Base-by-base conservation (phyloP, 106 monocot species). In the Cymbidium sinense region DNA sequence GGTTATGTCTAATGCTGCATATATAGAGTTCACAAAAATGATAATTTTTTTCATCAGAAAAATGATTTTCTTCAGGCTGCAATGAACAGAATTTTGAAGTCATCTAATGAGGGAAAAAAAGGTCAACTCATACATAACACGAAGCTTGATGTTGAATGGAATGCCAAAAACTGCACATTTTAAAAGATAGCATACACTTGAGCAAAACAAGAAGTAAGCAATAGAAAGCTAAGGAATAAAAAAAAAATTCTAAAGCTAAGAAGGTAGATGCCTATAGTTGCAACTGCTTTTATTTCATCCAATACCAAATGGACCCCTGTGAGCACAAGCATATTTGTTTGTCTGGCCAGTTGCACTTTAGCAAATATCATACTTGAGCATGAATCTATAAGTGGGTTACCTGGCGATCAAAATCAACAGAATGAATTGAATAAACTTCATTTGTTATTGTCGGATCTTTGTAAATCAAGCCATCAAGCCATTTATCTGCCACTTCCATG, bases 361-460 rank as follows among this genome's bases (percentile, higher is more conserved):
- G 17, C 17, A 6, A 71, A n/a, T 9, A 21, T 39, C 37, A 71
- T 71, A 69, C 2, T 39, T 71, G 7, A 71, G 7, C 19, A 71
- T 39, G 36, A 37, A 71, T 35, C 21, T n/a, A 5, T 4, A 58
- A 23, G 23, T 37, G 50, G 5, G 64, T 34, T 91, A 99, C 98
- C 92, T 95, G 90, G 18, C 98, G 94, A 79, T 99, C 95, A 89
- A 88, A 99, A 27, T 95, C 93, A 77, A 93, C 93, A 84, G 79
- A 87, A 70, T 95, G 86, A 44, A 95, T 34, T 67, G 93, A 88
- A 75, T 93, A 99, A 8, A 95, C 93, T 85, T 99, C 93, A 41
- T 88, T 93, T 34, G 89, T 90, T 75, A 99, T 85, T 43, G 82
- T 85, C 74, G 82, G 74, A 80, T 99, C 93, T 84, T 90, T 92